phyloP scores from a whole-genome alignment of 2,329 filamentous ascomycete genomes.

The Phoma herbarum region DNA sequence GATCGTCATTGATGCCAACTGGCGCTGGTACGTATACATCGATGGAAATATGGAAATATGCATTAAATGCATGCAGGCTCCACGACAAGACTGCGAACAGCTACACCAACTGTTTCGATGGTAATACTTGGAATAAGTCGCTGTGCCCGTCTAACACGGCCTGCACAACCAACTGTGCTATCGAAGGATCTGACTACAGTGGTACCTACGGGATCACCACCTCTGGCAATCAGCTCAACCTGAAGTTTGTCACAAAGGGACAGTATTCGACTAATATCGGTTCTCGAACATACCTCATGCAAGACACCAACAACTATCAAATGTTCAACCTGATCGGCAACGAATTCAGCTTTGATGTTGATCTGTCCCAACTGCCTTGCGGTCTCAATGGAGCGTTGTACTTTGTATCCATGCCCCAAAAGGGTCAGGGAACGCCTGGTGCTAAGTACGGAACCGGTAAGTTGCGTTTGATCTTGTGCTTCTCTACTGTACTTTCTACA shows the following conservation, averaged over 20 bases:
- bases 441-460: slow-evolving; percentile 63
- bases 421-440: slow-evolving; percentile 56
- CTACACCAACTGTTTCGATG: slow-evolving; percentile 52
- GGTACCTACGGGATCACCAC: slow-evolving; percentile 59
- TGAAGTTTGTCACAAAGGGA: slow-evolving; percentile 65
- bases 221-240: slow-evolving; percentile 59
- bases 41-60: neutral
- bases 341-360: slow-evolving; percentile 52
- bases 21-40: slow-evolving; percentile 48
- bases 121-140: slow-evolving; percentile 52
- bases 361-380: slow-evolving; percentile 69
- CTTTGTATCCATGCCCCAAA: slow-evolving; percentile 65
- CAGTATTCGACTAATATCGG: slow-evolving; percentile 52
- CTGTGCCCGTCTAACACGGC: slow-evolving; percentile 46
- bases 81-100: slow-evolving; percentile 48
- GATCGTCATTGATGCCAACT: slow-evolving; percentile 56
- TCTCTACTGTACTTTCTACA: too few relatives aligned
- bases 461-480: too few relatives aligned
- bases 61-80: slow-evolving; percentile 31
- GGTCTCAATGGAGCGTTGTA: slow-evolving; percentile 68
- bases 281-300: slow-evolving; percentile 49
- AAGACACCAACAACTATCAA: slow-evolving; percentile 40
- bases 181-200: slow-evolving; percentile 53
- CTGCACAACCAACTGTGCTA: slow-evolving; percentile 48
- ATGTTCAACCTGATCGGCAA: slow-evolving; percentile 50